Conservation (phyloP, 208 protist genomes). For the Wallacemonas sp. region DNA sequence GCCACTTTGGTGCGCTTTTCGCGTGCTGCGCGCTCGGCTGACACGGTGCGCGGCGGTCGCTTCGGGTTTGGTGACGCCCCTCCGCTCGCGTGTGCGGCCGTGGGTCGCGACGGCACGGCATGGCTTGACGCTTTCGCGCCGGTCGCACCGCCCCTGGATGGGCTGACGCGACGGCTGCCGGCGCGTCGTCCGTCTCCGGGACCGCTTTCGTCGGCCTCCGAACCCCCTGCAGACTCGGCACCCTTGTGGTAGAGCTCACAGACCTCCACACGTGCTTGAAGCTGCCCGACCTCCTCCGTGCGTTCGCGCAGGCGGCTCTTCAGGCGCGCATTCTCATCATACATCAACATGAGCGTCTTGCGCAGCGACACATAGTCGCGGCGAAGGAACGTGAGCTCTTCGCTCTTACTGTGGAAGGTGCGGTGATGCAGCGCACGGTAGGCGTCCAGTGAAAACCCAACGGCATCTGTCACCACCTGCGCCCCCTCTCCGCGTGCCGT, state of each 20-base stretch:
- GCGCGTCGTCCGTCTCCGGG: not conserved
- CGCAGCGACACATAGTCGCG: slow-evolving; percentile 49
- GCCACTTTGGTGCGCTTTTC: too few relatives aligned
- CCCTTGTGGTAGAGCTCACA: slow-evolving; percentile 9
- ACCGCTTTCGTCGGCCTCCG: not conserved
- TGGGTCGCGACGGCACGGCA: too few relatives aligned
- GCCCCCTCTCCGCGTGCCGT: not conserved
- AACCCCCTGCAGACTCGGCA: not conserved
- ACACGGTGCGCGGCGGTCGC: too few relatives aligned
- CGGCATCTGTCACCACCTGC: slow-evolving; percentile 18
- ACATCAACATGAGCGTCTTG: slow-evolving; percentile 43
- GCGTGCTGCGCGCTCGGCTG: too few relatives aligned
- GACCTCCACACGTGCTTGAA: slow-evolving; percentile 10
- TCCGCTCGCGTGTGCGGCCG: too few relatives aligned
- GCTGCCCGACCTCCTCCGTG: slow-evolving; percentile 28
- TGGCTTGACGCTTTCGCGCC: too few relatives aligned
- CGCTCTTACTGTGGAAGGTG: slow-evolving; percentile 49
- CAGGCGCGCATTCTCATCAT: slow-evolving; percentile 52
- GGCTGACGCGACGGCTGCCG: too few relatives aligned
- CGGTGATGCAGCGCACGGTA: slow-evolving; percentile 55
- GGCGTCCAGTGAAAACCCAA: slow-evolving; percentile 36
- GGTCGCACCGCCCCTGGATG: too few relatives aligned
- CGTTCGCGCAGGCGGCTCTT: slow-evolving; percentile 33
- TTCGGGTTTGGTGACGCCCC: too few relatives aligned
- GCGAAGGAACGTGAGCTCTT: slow-evolving; percentile 75